phyloP scores from a whole-genome alignment of 805 yeast genomes.

The Naumovozyma baii region DNA sequence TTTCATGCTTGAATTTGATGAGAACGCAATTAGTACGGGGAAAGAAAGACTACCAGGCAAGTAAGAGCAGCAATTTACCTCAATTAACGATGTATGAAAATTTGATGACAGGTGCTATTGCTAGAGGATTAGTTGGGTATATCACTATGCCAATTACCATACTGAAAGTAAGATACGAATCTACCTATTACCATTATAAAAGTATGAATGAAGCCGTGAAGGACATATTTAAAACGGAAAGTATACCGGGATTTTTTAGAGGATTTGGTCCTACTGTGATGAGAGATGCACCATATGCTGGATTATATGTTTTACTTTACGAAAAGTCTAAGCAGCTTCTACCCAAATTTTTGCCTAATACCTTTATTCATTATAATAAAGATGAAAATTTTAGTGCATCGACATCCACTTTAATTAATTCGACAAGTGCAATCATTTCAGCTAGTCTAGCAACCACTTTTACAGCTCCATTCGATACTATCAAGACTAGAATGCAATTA shows the following conservation, averaged over 20 bases:
- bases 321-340: conserved; percentile 57
- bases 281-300: conserved; percentile 95
- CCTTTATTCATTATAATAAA: conserved; percentile 10
- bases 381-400: conserved; percentile 26
- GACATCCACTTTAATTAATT: conserved; percentile 51
- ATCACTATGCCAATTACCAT: conserved; percentile 92
- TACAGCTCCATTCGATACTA: conserved; percentile 92
- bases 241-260: conserved; percentile 63
- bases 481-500: conserved; percentile 85
- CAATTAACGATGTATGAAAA: conserved; percentile 62
- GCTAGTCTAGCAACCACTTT: conserved; percentile 73
- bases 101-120: conserved; percentile 62
- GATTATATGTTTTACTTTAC: conserved; percentile 76
- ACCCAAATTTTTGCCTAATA: conserved; percentile 34
- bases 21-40: conserved; percentile 41
- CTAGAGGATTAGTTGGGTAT: conserved; percentile 75
- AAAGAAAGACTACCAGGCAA: conserved; percentile 1
- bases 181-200: conserved; percentile 60
- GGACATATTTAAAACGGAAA: conserved; percentile 44
- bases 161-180: conserved; percentile 80
- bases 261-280: conserved; percentile 83
- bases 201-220: conserved; percentile 52
- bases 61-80: conserved; percentile 46
- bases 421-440: conserved; percentile 66
- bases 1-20: conserved; percentile 57